Evolutionary conservation across 2,329 filamentous ascomycete species (phyloP).

Genomic region (Cercospora zeae-maydis): DNA sequence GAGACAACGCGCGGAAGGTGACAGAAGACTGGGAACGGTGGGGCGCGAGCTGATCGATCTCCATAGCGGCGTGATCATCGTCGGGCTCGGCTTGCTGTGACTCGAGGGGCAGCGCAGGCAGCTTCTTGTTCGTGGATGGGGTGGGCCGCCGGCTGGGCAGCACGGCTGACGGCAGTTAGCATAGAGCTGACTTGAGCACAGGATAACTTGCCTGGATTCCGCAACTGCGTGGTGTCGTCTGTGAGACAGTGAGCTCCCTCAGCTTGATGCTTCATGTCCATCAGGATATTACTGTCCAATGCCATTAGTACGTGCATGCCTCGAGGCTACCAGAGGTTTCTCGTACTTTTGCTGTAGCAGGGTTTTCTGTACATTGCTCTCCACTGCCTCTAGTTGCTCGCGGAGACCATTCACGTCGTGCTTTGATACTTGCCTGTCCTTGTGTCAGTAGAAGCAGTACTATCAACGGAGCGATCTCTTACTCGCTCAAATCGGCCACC

Average conservation of each 20-base stretch:
- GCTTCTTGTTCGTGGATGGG: not conserved
- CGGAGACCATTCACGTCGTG: not conserved
- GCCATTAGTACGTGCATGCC: not conserved
- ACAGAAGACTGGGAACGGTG: not conserved
- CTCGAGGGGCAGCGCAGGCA: not conserved
- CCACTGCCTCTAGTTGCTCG: not conserved
- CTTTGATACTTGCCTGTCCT: not conserved
- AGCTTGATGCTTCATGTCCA: not conserved
- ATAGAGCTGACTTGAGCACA: not conserved
- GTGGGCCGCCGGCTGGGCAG: not conserved
- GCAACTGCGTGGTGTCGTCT: not conserved
- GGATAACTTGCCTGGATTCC: not conserved
- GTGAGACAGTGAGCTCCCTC: too few species aligned
- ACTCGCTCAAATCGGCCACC: not conserved
- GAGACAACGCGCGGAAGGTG: not conserved
- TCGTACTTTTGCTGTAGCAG: not conserved
- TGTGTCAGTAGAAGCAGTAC: not conserved
- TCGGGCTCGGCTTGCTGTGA: not conserved
- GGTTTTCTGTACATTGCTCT: not conserved
- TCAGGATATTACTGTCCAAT: not conserved
- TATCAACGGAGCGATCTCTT: not conserved
- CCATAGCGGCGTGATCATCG: not conserved
- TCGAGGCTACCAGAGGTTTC: not conserved
- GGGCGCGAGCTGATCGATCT: not conserved
- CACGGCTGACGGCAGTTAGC: not conserved